A percentile compares a stretch with the other conserved stretches of the same genome.
Evolutionary conservation across 495 filamentous ascomycete species (phyloP).

Genomic region (Penicillium ochrochloron): DNA sequence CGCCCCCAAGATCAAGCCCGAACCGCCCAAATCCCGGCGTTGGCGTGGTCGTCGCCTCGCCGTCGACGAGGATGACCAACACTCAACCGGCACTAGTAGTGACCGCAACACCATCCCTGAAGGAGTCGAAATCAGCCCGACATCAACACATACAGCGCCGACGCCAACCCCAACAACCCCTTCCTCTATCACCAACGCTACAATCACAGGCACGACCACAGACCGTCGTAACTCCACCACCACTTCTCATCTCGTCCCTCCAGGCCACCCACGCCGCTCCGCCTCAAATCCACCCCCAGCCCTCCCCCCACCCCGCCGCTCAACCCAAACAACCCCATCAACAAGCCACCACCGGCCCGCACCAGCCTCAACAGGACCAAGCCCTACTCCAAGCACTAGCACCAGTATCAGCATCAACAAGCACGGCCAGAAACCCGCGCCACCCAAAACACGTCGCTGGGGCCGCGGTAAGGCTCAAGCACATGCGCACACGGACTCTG

Average conservation of each 20-base stretch:
- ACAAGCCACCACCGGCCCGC: conserved; percentile 34
- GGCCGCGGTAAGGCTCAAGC: conserved; percentile 35
- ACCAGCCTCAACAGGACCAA: conserved; percentile 18
- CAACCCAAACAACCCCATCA: conserved; percentile 29
- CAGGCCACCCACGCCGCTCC: conserved; percentile 37
- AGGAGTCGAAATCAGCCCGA: conserved; percentile 29
- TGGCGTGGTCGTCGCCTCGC: conserved; percentile 44
- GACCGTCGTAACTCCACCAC: conserved; percentile 38
- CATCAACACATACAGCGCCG: conserved; percentile 28
- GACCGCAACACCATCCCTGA: conserved; percentile 40
- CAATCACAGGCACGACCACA: background rate
- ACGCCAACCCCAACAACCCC: conserved; percentile 17
- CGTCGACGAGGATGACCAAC: conserved; percentile 32
- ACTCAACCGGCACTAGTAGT: conserved; percentile 32
- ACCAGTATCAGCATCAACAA: conserved; percentile 16
- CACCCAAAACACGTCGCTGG: conserved; percentile 46
- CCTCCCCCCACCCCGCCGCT: conserved; percentile 47
- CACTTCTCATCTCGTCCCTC: conserved; percentile 32
- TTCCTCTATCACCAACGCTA: background rate
- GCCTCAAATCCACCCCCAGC: conserved; percentile 48
- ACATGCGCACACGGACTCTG: conserved; percentile 27
- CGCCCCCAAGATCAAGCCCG: conserved; percentile 45
- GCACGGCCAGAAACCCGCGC: conserved; percentile 41
- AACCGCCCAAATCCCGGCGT: conserved; percentile 50
- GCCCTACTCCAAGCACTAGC: background rate